These are phyloP conservation scores for Rubia peregrina DNA, from an alignment of 305 asterid genomes.

Conservation along the genomic window DNA sequence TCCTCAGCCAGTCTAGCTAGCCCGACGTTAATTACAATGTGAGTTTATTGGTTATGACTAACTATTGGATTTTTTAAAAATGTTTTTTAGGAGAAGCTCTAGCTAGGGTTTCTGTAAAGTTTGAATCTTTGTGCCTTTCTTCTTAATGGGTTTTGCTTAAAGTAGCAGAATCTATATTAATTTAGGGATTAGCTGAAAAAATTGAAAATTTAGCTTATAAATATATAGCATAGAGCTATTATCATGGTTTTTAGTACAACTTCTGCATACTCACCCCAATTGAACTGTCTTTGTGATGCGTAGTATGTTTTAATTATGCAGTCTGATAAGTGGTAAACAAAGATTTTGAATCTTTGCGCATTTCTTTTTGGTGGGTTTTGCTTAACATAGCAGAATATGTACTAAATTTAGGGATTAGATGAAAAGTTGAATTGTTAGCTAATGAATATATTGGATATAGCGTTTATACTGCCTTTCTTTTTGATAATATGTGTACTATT, in stretches of 20 bases:
- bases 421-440: background rate
- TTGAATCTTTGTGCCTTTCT: background rate
- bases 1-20: too few species aligned
- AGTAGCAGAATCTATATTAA: too few species aligned
- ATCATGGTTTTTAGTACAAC: background rate
- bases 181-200: background rate
- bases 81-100: background rate
- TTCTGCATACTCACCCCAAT: too few species aligned
- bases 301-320: too few species aligned
- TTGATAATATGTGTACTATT: background rate
- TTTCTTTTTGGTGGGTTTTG: background rate
- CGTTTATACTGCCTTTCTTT: background rate
- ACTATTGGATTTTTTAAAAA: too few species aligned
- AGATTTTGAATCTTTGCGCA: background rate
- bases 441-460: background rate
- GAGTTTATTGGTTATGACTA: too few species aligned
- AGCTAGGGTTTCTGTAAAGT: constrained; percentile 9
- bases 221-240: background rate
- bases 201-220: background rate
- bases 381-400: background rate
- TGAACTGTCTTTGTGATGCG: too few species aligned
- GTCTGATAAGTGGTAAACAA: too few species aligned
- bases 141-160: background rate
- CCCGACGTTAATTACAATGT: too few species aligned
- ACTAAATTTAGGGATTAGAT: background rate